These are phyloP conservation scores for Hypoxylon subgilvum DNA, from an alignment of 495 filamentous ascomycete genomes.

Conservation along the genomic window DNA sequence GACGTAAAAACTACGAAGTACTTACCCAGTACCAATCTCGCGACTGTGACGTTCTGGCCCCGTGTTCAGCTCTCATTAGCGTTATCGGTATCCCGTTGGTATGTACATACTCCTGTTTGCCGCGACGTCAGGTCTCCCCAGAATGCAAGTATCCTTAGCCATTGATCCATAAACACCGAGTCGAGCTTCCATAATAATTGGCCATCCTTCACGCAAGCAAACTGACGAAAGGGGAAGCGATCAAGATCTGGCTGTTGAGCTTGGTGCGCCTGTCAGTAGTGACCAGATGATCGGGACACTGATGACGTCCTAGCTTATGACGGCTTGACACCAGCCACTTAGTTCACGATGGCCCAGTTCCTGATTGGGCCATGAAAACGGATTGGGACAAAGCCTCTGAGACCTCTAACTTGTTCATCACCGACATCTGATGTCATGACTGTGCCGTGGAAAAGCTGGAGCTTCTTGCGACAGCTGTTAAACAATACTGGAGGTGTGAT, in stretches of 20 bases:
- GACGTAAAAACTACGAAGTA: no score
- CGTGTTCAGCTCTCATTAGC: neutral
- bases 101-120: no score
- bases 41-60: no score
- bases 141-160: no score
- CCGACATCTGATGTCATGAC: conserved; percentile 33
- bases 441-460: conserved; percentile 1
- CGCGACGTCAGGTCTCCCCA: no score
- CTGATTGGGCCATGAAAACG: conserved; percentile 31
- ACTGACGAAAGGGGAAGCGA: conserved; percentile 13
- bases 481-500: neutral
- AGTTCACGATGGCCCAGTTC: conserved; percentile 13
- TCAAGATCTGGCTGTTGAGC: conserved; percentile 16
- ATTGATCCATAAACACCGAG: neutral
- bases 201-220: conserved; percentile 28
- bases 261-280: conserved; percentile 1
- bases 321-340: conserved; percentile 22
- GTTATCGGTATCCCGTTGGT: no score
- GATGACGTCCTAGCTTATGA: conserved; percentile 27
- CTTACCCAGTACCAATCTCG: no score
- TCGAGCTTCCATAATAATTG: neutral
- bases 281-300: conserved; percentile 14
- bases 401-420: conserved; percentile 16
- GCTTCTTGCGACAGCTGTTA: conserved; percentile 6
- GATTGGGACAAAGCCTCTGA: conserved; percentile 24